These are phyloP conservation scores for Melaleuca alternifolia DNA, from an alignment of 345 rosid species.

Conservation along the genomic window DNA sequence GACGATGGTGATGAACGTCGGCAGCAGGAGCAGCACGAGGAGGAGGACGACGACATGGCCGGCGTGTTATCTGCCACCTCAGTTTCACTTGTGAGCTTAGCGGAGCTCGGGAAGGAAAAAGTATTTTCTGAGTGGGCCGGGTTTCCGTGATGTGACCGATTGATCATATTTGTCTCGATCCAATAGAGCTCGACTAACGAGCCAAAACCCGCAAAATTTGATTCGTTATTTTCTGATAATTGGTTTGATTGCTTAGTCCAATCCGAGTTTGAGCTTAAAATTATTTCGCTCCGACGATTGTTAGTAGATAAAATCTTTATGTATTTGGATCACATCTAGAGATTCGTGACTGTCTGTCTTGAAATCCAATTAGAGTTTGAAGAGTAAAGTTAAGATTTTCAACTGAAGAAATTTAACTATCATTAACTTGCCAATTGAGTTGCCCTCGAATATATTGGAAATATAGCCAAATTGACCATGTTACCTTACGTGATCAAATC, in stretches of 20 bases:
- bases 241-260: not conserved
- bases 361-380: not conserved
- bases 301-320: not conserved
- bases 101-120: not conserved
- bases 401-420: too few relatives aligned
- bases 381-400: too few relatives aligned
- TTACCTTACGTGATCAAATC: too few relatives aligned
- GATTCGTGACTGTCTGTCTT: not conserved
- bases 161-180: not conserved
- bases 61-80: not conserved
- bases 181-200: not conserved
- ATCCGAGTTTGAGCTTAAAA: not conserved
- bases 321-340: accelerated
- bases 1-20: not conserved
- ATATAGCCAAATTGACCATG: too few relatives aligned
- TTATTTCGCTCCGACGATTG: not conserved
- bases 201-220: not conserved
- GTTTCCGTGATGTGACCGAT: not conserved
- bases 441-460: too few relatives aligned
- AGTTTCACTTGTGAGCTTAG: not conserved
- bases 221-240: not conserved
- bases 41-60: not conserved
- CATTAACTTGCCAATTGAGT: too few relatives aligned
- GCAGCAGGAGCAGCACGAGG: not conserved
- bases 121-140: not conserved